Base-by-base conservation (phyloP, 2,329 filamentous ascomycete genomes). In the Neoascochyta sp. region DNA sequence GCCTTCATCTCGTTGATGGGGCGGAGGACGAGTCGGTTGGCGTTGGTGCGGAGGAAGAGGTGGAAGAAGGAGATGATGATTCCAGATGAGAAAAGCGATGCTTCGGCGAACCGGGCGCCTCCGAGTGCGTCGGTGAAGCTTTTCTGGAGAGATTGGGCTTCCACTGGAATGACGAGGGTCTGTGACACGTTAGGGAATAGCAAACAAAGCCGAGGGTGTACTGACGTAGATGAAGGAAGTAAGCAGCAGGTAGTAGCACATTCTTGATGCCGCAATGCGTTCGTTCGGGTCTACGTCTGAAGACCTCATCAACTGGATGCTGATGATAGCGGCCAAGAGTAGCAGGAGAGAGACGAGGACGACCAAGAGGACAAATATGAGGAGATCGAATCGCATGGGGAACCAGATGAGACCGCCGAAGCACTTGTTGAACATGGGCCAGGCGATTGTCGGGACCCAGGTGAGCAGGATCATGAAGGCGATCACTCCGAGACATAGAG, bases 401-500 rank as follows among this genome's bases (percentile, higher is more conserved):
- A 81, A 82, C 76, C 77, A 84, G 43, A 83, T 76, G 6, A 86
- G 66, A 5, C 77, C 79, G 14, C 78, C 78, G 46, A 83, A 79
- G 62, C 81, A 86, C 29, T 73, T 69, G 41, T 80, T 72, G 5
- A 70, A 69, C 23, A 80, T 71, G 4, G 65, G 69, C 39, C 73
- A 63, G 27, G 76, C 66, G 32, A 74, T 64, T 10, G 78, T 76
- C 15, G 80, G 71, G 20, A 80, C 62, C 60, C 79, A 81, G 12
- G 74, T 78, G 20, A 63, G 57, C 18, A 83, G 52, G 12, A 75
- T 52, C 34, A 78, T 63, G 24, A 75, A 53, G 11, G 69, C 57
- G 15, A 81, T 58, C 9, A 71, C 52, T 12, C 57, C 66, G 16
- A 80, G 57, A 53, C 79, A 83, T 16, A 78, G 70, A 3, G 68